Percentiles rank a stretch among this genome's conserved stretches.
These are phyloP conservation scores for Triticum timopheevii DNA, from an alignment of 176 grass and related monocot genomes.

Conservation along the genomic window DNA sequence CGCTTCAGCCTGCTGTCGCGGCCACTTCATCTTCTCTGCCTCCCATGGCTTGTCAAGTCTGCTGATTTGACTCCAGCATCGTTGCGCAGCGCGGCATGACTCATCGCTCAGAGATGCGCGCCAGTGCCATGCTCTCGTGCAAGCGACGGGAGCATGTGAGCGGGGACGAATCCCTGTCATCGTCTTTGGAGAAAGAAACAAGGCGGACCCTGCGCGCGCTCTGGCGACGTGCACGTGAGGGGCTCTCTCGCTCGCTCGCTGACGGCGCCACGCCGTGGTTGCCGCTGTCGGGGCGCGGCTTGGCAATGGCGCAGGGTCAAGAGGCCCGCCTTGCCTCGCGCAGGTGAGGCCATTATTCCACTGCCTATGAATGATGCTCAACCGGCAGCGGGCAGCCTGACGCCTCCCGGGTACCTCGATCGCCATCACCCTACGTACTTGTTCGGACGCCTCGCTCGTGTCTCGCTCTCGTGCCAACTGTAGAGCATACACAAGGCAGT, in stretches of 20 bases:
- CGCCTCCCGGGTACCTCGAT: conserved; percentile 4
- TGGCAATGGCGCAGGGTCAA: conserved; percentile 15
- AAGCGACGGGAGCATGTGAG: not conserved
- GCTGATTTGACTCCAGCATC: not conserved
- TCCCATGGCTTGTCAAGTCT: conserved; percentile 38
- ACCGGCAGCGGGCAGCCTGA: conserved; percentile 5
- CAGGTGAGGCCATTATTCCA: conserved; percentile 23
- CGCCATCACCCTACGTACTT: not conserved
- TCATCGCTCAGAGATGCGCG: not conserved
- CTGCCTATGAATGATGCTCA: conserved; percentile 4
- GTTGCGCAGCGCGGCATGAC: not conserved
- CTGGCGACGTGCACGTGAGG: conserved; percentile 14
- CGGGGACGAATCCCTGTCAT: not conserved
- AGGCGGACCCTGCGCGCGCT: not conserved
- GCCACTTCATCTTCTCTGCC: not conserved
- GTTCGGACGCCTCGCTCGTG: not conserved
- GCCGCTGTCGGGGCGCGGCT: not conserved
- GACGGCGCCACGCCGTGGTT: not conserved
- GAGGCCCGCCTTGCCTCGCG: not conserved
- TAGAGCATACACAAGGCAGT: not conserved
- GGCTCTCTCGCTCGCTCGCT: not conserved
- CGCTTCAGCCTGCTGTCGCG: not conserved
- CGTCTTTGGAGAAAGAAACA: not conserved
- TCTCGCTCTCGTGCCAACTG: not conserved
- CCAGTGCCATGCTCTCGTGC: not conserved